Conservation (phyloP, 2,329 filamentous ascomycete genomes). For the Pseudocercospora cruenta region DNA sequence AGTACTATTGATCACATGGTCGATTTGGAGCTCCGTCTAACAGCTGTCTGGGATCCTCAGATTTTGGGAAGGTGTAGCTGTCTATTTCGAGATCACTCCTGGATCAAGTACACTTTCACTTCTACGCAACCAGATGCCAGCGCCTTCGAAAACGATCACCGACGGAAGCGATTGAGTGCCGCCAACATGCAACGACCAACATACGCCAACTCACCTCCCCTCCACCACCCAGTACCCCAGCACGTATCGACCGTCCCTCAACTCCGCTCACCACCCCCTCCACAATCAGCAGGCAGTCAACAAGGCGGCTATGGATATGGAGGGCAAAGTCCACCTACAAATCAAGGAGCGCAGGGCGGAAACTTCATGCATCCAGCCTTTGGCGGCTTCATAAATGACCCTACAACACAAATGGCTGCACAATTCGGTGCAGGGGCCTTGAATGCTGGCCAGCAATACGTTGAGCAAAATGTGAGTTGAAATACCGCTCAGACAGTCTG, state of each 20-base stretch:
- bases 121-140: slow-evolving; percentile 6
- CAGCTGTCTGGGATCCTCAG: slow-evolving; percentile 6
- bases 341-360: slow-evolving; percentile 29
- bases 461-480: slow-evolving; percentile 80
- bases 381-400: slow-evolving; percentile 93
- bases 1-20: no score
- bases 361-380: slow-evolving; percentile 64
- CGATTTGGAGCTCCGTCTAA: no score
- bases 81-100: neutral
- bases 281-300: slow-evolving; percentile 68
- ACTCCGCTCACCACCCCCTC: slow-evolving; percentile 89
- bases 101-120: neutral
- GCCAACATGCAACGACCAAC: slow-evolving; percentile 78
- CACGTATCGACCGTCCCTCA: slow-evolving; percentile 98
- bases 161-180: neutral
- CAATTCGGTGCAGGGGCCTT: slow-evolving; percentile 93
- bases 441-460: slow-evolving; percentile 86
- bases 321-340: slow-evolving; percentile 57
- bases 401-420: slow-evolving; percentile 90
- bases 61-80: neutral
- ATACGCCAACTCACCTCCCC: slow-evolving; percentile 83
- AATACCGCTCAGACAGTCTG: neutral
- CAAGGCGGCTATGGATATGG: slow-evolving; percentile 67
- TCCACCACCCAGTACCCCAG: slow-evolving; percentile 96
- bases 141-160: neutral